These are phyloP conservation scores for Tritrichomonas musculus DNA, from an alignment of 208 protist genomes.

Conservation along the genomic window DNA sequence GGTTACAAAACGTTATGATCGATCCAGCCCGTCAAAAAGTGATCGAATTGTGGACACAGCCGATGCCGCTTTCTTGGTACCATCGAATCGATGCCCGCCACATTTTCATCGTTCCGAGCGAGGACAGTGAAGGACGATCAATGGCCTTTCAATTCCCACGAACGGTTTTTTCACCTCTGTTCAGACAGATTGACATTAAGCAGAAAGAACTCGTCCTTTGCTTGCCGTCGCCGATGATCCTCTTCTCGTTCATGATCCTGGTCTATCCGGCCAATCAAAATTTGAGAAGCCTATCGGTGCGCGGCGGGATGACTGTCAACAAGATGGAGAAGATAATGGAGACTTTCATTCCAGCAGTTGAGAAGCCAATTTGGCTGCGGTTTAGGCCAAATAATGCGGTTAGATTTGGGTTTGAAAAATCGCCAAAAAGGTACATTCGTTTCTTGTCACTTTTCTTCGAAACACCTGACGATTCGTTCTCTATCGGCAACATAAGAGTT, in stretches of 20 bases:
- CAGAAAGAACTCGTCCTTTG: neutral
- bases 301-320: neutral
- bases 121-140: neutral
- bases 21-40: neutral
- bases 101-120: neutral
- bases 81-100: neutral
- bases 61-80: neutral
- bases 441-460: neutral
- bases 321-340: neutral
- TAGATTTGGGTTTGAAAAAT: neutral
- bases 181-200: neutral
- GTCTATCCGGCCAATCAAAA: neutral
- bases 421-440: neutral
- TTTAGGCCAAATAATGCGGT: neutral
- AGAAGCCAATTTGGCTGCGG: neutral
- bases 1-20: neutral
- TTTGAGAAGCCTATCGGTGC: neutral
- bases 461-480: neutral
- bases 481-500: neutral
- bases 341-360: neutral
- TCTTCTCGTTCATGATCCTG: neutral
- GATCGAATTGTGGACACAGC: slow-evolving; percentile 3
- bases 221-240: neutral
- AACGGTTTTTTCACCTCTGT: neutral
- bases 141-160: neutral